These are phyloP conservation scores for Escovopsis weberi DNA, from an alignment of 2,329 filamentous ascomycete species.

Conservation along the genomic window DNA sequence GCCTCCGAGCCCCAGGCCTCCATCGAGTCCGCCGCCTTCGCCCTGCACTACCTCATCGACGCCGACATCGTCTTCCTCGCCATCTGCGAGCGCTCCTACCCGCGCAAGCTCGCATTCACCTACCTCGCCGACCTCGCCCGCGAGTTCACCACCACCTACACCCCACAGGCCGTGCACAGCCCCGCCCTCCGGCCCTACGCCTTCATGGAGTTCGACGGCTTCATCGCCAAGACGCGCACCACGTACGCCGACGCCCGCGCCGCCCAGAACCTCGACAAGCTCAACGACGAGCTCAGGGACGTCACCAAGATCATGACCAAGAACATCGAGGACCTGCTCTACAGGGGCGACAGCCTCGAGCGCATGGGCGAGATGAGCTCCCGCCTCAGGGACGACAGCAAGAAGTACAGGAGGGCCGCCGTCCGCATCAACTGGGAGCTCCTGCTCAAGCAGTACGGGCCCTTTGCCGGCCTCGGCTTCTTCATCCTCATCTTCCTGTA, in stretches of 20 bases:
- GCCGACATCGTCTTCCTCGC: slow-evolving; percentile 78
- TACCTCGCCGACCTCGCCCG: slow-evolving; percentile 85
- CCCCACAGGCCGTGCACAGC: slow-evolving; percentile 54
- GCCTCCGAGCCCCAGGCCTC: slow-evolving; percentile 83
- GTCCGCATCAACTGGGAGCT: slow-evolving; percentile 97
- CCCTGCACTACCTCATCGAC: slow-evolving; percentile 79
- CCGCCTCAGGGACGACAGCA: slow-evolving; percentile 77
- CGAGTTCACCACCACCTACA: slow-evolving; percentile 82
- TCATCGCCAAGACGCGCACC: slow-evolving; percentile 83
- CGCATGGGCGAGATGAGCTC: slow-evolving; percentile 93
- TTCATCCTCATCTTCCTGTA: slow-evolving; percentile 79
- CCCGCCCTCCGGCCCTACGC: slow-evolving; percentile 77
- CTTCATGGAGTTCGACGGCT: slow-evolving; percentile 96
- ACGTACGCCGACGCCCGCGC: slow-evolving; percentile 90
- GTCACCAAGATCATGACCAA: slow-evolving; percentile 99
- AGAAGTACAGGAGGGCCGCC: slow-evolving; percentile 84
- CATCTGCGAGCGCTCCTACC: slow-evolving; percentile 87
- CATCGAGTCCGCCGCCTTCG: slow-evolving; percentile 66
- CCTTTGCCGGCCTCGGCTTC: slow-evolving; percentile 66
- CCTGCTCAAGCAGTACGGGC: slow-evolving; percentile 90
- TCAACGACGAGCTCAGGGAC: slow-evolving; percentile 94
- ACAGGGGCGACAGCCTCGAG: slow-evolving; percentile 86
- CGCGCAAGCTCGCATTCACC: slow-evolving; percentile 94
- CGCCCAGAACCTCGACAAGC: slow-evolving; percentile 79
- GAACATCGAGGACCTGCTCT: slow-evolving; percentile 96